Base-by-base conservation (phyloP, 2,329 filamentous ascomycete species). In the Neofusicoccum parvum region DNA sequence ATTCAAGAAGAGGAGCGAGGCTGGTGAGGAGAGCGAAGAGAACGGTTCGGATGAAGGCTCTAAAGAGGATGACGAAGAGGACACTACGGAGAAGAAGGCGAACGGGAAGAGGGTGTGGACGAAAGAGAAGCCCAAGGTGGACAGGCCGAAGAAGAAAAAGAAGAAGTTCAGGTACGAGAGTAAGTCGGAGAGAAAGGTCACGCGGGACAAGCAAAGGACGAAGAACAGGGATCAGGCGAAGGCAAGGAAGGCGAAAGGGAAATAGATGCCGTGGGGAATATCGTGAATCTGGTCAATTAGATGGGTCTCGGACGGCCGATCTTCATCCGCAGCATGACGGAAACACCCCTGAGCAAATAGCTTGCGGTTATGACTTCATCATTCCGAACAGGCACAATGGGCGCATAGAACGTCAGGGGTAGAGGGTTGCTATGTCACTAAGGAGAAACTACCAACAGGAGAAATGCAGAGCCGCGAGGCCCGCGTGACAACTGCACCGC, bases 91-190 rank as follows among this genome's bases (percentile, higher is more conserved):
- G 70, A 79, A 74, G 71, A 85, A 81, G 75, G 75, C 74, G 70
- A 70, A 66, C 71, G 79, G 74, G 71, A 85, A 81, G 75, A 73
- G 77, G 53, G 73, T 74, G 64, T 82, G 81, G 80, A 83, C 80
- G 66, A 87, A 87, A 74, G 82, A 83, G 68, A 84, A 80, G 66
- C 79, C 78, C 67, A 87, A 83, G 36, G 70, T 60, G 9, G 73
- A 73, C 39, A 69, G 70, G 72, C 82, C 82, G 23, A 94, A 92
- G 80, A 92, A 90, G 81, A 94, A 91, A 81, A 96, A 94, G 83
- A 90, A 90, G 79, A 92, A 94, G 79, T 98, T 98, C 75, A 87
- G 92, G 68, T 99, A 99, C 78, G 92, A 98, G 80, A 91, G 86
- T 68, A 97, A 96, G 80, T 80, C 88, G 37, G 94, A 97, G 72